Evolutionary conservation across 2,329 filamentous ascomycete species (phyloP).

Genomic region (Neonectria neomacrospora): DNA sequence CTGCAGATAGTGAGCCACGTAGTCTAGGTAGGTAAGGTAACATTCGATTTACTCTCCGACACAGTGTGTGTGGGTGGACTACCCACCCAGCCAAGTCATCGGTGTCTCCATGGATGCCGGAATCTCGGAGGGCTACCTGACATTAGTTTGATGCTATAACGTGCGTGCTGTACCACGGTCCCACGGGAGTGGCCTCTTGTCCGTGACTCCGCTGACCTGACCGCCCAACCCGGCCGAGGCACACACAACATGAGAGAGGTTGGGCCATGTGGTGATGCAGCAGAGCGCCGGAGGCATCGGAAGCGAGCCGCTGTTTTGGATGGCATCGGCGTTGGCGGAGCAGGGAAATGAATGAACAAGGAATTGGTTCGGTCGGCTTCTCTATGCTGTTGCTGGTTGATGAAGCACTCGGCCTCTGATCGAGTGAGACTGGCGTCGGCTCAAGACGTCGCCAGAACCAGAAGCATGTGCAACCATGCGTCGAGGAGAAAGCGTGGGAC

Average conservation of each 20-base stretch:
- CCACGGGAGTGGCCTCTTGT: constrained; percentile 14
- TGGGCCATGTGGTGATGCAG: neutral
- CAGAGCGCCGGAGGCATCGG: constrained; percentile 3
- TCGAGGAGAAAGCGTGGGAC: constrained; percentile 6
- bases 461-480: neutral
- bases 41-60: neutral
- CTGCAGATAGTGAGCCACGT: too few species aligned
- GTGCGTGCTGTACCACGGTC: neutral
- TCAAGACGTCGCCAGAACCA: too few species aligned
- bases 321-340: neutral
- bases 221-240: neutral
- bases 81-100: neutral
- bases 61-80: neutral
- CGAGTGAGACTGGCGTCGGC: neutral
- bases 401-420: neutral
- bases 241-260: neutral
- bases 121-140: constrained; percentile 16
- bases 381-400: neutral
- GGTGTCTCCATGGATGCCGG: too few species aligned
- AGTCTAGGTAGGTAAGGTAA: neutral
- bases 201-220: constrained; percentile 22
- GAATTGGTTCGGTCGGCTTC: neutral
- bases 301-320: neutral
- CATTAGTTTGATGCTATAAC: neutral
- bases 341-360: neutral